Evolutionary conservation across 2,329 filamentous ascomycete species (phyloP), one percentile per base, ranked within the genome.

Genomic region (Monosporascus sp.): DNA sequence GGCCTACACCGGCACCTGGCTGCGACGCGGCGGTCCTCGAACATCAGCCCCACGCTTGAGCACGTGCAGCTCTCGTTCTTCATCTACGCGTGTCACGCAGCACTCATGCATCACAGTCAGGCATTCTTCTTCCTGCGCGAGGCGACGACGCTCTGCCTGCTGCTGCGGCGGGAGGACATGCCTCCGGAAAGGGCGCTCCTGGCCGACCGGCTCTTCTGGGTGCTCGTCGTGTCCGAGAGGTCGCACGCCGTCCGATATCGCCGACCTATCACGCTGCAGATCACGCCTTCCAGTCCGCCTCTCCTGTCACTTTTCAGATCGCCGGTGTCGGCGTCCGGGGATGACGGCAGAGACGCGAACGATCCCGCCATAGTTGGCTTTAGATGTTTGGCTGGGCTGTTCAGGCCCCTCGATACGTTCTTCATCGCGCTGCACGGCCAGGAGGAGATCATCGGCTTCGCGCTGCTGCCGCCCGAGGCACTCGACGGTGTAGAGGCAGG

Each of bases 81-180:
- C 48, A 65, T 76, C 18, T 76, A 76, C 49, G 71, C 74, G 3
- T 75, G 72, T 44, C 72, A 76, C 47, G 70, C 71, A 2, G 63
- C 67, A 11, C 59, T 75, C 6, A 72, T 69, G 5, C 72, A 74
- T 49, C 74, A 76, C 54, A 72, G 69, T 47, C 72, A 72, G 37
- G 71, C 74, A 0, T 75, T 75, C 72, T 57, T 72, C 18, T 75
- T 72, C 44, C 63, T 76, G 0, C 66, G 74, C n/a, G 72, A 76
- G 52, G 69, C 73, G 1, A 73, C 71, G 1, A 75, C 73, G 0
- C 55, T 74, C 0, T 68, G 72, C n/a, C 56, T 70, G 5, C 58
- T 76, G 0, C 47, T 74, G 18, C 58, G 64, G 6, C 55, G 67
- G 1, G 65, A 68, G 3, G 59, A 61, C 8, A 63, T 70, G 9